Evolutionary conservation across 257 asterid genomes (phyloP), one percentile per base, ranked within the genome.

Genomic region (Galeopsis tetrahit): DNA sequence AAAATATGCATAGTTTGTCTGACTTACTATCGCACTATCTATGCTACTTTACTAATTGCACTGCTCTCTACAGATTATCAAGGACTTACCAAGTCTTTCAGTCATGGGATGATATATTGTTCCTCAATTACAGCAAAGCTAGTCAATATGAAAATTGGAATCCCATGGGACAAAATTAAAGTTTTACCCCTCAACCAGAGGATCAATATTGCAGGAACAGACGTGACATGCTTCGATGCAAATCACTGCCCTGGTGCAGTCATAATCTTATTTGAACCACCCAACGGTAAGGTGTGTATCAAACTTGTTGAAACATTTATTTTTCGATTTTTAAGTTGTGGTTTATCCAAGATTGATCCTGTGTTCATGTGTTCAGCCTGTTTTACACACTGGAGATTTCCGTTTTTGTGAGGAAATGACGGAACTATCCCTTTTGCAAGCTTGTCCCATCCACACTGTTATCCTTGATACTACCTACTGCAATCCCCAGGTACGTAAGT

Each of bases 191-290:
- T 91, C 77, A 87, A 91, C 74, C 86, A 86, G 82, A 94, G 75
- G 90, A 81, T 87, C 72, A 88, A 71, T 72, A 80, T 94, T 62
- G 96, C 87, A 70, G 99, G 99, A 57, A 73, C 76, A 58, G 77
- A 85, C 55, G 87, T 94, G 64, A 94, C 96, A 10, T 91, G 97
- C 80, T 94, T 88, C 69, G 95, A 94, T 76, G 97, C 99, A 78
- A 94, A 94, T 82, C 99, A 94, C 80, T 94, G 99, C 75, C 98
- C 99, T 15, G 99, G 99, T 77, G 90, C 98, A 48, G 72, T 94
- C 67, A 85, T 94, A 68, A 84, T 94, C 72, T 85, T 94, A 70
- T 94, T 94, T 73, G 98, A 94, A 77, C 97, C 94, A 33, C 88
- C 97, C 71, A 88, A 81, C 43, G 86, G 90, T 73, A 85, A 91